Percentiles rank a stretch among this genome's conserved stretches.
These are phyloP conservation scores for Ensete glaucum DNA, from an alignment of 176 grass and related monocot species.

Conservation along the genomic window DNA sequence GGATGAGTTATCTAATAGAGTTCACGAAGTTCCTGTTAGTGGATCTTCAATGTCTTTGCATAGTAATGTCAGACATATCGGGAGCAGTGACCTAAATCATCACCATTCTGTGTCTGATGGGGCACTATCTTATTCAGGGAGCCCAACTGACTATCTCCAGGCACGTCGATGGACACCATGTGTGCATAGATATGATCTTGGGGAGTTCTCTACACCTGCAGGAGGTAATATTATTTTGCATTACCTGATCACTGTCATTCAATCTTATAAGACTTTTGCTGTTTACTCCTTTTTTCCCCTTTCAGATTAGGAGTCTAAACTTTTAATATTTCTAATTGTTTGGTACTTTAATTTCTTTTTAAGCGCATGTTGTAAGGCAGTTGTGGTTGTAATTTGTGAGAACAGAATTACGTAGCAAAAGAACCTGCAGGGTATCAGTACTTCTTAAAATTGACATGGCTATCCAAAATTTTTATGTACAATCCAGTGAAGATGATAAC, in stretches of 20 bases:
- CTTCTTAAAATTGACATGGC: neutral
- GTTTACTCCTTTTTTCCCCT: neutral
- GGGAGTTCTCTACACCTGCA: conserved; percentile 68
- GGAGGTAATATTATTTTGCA: conserved; percentile 45
- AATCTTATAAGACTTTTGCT: neutral
- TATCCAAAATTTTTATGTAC: neutral
- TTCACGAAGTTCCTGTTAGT: conserved; percentile 39
- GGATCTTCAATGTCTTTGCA: conserved; percentile 46
- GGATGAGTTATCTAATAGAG: conserved; percentile 48
- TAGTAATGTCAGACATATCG: conserved; percentile 55
- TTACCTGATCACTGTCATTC: neutral
- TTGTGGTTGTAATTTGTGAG: neutral
- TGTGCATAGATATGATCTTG: conserved; percentile 80
- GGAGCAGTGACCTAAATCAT: conserved; percentile 61
- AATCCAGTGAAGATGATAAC: neutral
- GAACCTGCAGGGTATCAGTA: neutral
- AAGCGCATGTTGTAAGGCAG: too few species aligned
- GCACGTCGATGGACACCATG: conserved; percentile 73
- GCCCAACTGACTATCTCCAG: conserved; percentile 69
- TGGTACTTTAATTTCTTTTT: neutral
- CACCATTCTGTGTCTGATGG: conserved; percentile 94
- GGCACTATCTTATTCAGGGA: conserved; percentile 81
- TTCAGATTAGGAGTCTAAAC: neutral
- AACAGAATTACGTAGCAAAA: neutral
- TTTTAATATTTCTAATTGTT: neutral